phyloP scores from a whole-genome alignment of 139 green algal species.

The Chlorella vulgaris region DNA sequence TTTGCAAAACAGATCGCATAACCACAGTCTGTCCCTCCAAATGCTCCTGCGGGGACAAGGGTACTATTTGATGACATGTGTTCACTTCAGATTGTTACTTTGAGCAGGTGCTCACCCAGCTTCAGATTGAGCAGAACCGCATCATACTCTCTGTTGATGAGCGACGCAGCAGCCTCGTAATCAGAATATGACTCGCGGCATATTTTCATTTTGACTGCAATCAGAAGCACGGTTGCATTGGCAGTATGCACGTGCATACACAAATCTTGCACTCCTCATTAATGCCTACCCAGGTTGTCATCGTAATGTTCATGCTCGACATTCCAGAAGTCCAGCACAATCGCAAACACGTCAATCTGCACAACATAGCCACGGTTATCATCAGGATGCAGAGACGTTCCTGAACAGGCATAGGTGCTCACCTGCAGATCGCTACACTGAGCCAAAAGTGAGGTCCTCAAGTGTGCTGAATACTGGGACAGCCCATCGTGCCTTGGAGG shows the following conservation, averaged over 20 bases:
- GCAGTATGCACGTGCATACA: neutral
- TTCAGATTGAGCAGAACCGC: constrained; percentile 13
- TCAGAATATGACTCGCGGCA: constrained; percentile 7
- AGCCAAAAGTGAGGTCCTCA: neutral
- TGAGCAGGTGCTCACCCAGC: constrained; percentile 16
- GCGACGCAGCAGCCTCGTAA: constrained; percentile 2
- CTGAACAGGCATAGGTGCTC: neutral
- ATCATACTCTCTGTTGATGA: constrained; percentile 8
- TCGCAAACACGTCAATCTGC: constrained; percentile 21
- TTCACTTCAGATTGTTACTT: neutral
- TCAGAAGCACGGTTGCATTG: neutral
- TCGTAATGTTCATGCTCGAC: neutral
- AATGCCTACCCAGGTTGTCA: neutral
- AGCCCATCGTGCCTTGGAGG: neutral
- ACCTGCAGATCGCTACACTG: neutral
- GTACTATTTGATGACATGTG: neutral
- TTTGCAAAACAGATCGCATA: constrained; percentile 15
- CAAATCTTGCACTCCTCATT: no score
- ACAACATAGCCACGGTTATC: no score
- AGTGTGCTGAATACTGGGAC: neutral
- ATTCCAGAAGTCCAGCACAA: constrained; percentile 20
- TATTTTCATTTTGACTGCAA: neutral
- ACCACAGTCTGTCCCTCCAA: neutral
- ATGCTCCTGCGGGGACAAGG: neutral
- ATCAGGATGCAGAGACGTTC: no score